Base-by-base conservation (phyloP, 345 rosid species). In the Gossypium anomalum region DNA sequence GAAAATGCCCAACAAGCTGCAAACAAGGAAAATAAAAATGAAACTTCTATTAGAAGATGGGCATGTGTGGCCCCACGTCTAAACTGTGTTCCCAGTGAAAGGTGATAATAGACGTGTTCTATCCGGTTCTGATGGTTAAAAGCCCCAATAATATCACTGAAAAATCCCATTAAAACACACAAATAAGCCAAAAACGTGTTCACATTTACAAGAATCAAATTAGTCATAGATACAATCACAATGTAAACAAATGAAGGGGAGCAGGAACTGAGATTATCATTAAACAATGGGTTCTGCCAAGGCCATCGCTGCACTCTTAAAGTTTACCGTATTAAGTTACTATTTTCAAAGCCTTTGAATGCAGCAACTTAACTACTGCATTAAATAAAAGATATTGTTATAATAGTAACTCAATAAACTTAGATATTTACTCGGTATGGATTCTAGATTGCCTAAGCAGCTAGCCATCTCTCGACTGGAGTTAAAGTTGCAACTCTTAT, bases 1-100 rank as follows among this genome's bases (percentile, higher is more conserved):
- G 78, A 76, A 95, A 95, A 79, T 93, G 94, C 4, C 99, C 99
- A 70, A 90, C 99, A 81, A 95, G 92, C 99, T 93, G 90, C 79
- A 78, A 80, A 71, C n/a, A 71, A 20, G 55, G 48, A 71, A n/a
- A 71, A 48, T 13, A 11, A 71, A 62, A 73, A 57, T 2, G 9
- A 10, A 49, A 20, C 1, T 14, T 68, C 34, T 61, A 61, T 17
- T 27, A 23, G 72, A 23, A 70, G 47, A 70, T 9, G 9, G 9
- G 22, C 20, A 69, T 29, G 45, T 29, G 45, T 43, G 70, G 17
- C 53, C 66, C 23, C 20, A 16, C 2, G 43, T 48, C 3, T 47
- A 22, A 47, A 68, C 47, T 12, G 23, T 16, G 14, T 48, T 45
- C n/a, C 57, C 20, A 48, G 14, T 1, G 2, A 44, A 44, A n/a